phyloP scores from a whole-genome alignment of 2,329 filamentous ascomycete genomes.

The Exophiala sp. region DNA sequence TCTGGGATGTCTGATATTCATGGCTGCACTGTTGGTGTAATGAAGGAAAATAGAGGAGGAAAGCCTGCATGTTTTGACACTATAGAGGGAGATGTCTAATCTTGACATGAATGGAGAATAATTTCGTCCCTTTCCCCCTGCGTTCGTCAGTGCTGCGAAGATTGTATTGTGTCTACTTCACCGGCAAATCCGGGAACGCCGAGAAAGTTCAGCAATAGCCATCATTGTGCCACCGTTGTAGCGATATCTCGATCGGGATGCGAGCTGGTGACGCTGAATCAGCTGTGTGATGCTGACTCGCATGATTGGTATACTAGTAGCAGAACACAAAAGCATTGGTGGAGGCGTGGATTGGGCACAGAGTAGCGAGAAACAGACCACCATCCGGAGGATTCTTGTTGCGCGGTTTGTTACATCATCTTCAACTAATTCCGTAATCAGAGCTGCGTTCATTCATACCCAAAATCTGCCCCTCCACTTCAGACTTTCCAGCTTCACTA shows the following conservation, averaged over 20 bases:
- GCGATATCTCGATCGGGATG: too few species aligned
- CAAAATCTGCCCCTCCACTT: constrained; percentile 12
- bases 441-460: constrained; percentile 3
- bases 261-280: constrained; percentile 12
- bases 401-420: constrained; percentile 11
- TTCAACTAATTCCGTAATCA: neutral
- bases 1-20: constrained; percentile 15
- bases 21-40: constrained; percentile 16
- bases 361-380: too few species aligned
- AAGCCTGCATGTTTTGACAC: neutral
- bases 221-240: too few species aligned
- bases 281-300: constrained; percentile 18
- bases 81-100: neutral
- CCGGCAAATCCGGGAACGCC: too few species aligned
- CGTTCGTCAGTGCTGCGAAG: too few species aligned
- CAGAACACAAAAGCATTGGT: neutral
- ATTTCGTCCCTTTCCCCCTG: too few species aligned
- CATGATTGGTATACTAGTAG: constrained; percentile 1
- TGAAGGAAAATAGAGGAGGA: neutral
- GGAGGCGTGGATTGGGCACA: too few species aligned
- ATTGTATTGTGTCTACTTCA: too few species aligned
- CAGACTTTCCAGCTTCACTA: constrained; percentile 6
- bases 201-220: too few species aligned
- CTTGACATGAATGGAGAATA: neutral
- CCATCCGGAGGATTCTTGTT: neutral